A percentile compares a stretch with the other conserved stretches of the same genome.
Evolutionary conservation across 805 yeast genomes (phyloP).

Genomic region (Starmerella floris): DNA sequence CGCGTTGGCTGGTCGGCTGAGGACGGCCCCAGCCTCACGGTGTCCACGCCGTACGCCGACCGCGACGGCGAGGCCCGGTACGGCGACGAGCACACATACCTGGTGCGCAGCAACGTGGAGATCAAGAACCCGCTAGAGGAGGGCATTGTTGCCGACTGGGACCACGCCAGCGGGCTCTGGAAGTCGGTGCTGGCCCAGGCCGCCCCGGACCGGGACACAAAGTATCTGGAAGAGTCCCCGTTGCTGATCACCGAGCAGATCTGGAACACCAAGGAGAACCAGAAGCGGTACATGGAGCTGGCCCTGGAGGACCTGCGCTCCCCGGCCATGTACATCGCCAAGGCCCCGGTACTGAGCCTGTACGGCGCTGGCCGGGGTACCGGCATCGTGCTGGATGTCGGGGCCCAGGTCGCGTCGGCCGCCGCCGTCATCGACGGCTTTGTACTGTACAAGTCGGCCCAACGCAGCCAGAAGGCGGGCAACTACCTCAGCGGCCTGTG

Average conservation of each 20-base stretch:
- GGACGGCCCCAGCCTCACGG: slow-evolving; percentile 63
- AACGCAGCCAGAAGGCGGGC: slow-evolving; percentile 63
- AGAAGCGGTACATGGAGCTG: slow-evolving; percentile 56
- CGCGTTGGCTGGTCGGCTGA: slow-evolving; percentile 88
- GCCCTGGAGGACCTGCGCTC: slow-evolving; percentile 55
- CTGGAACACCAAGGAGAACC: slow-evolving; percentile 60
- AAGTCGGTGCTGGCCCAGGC: slow-evolving; percentile 43
- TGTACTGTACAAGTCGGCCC: slow-evolving; percentile 36
- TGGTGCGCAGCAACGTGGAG: slow-evolving; percentile 12
- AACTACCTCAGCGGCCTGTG: slow-evolving; percentile 35
- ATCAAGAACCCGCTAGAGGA: slow-evolving; percentile 18
- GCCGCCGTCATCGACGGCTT: slow-evolving; percentile 31
- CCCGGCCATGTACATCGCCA: slow-evolving; percentile 71
- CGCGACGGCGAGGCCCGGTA: slow-evolving; percentile 12
- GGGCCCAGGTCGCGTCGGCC: slow-evolving; percentile 63
- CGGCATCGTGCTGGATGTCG: slow-evolving; percentile 74
- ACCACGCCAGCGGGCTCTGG: slow-evolving; percentile 66
- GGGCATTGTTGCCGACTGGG: slow-evolving; percentile 52
- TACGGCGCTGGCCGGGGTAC: slow-evolving; percentile 82
- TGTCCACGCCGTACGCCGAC: slow-evolving; percentile 14
- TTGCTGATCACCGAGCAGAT: slow-evolving; percentile 74
- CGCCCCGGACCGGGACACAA: slow-evolving; percentile 20
- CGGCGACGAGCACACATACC: slow-evolving; percentile 19
- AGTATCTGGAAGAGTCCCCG: slow-evolving; percentile 49
- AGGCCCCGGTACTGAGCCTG: slow-evolving; percentile 75